Percentiles rank a stretch among this genome's conserved stretches.
Evolutionary conservation across 805 yeast genomes (phyloP).

Genomic region (Ogataea neopini): DNA sequence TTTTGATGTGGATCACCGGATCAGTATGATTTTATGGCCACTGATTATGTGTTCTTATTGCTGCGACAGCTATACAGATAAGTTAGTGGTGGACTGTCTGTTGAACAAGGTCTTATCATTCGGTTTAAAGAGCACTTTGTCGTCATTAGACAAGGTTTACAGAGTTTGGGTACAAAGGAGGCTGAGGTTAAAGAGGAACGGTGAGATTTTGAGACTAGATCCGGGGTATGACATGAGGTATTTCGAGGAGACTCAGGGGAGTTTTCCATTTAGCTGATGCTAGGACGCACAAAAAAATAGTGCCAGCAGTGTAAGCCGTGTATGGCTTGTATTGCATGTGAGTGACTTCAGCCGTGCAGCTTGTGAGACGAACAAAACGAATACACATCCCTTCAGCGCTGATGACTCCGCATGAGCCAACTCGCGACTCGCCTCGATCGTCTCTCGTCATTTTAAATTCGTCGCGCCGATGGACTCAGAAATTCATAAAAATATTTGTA

Average conservation of each 20-base stretch:
- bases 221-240: constrained; percentile 11
- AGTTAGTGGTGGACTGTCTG: constrained; percentile 30
- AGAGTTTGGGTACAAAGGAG: constrained; percentile 32
- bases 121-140: constrained; percentile 32
- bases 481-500: too few species aligned
- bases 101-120: constrained; percentile 23
- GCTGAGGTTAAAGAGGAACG: constrained; percentile 16
- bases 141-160: constrained; percentile 25
- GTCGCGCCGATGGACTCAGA: constrained; percentile 1
- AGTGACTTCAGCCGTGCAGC: too few species aligned
- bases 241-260: constrained; percentile 16
- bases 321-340: too few species aligned
- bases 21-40: constrained; percentile 36
- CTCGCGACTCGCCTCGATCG: background rate
- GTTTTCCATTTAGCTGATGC: constrained; percentile 23
- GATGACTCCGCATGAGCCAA: too few species aligned
- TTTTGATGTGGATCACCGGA: constrained; percentile 32
- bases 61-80: constrained; percentile 27
- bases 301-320: too few species aligned
- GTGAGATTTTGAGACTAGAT: constrained; percentile 13
- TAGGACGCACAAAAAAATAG: too few species aligned
- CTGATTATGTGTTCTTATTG: constrained; percentile 30
- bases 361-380: too few species aligned
- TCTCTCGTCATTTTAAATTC: too few species aligned
- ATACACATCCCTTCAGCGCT: too few species aligned